A percentile compares a stretch with the other conserved stretches of the same genome.
phyloP scores from a whole-genome alignment of 75 land plant species.

The Azolla pinnata region DNA sequence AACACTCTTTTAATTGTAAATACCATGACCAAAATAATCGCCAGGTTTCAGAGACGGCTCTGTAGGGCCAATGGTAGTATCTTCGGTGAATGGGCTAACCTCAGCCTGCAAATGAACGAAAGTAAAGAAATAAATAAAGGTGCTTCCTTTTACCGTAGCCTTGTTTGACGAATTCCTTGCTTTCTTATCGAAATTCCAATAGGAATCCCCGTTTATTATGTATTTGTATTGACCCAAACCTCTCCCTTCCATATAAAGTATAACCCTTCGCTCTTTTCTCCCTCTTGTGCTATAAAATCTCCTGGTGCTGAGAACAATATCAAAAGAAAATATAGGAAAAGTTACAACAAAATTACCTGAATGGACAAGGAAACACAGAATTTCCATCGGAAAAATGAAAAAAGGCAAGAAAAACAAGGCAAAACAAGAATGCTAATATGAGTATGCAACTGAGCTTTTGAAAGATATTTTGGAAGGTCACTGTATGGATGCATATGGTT shows the following conservation, averaged over 20 bases:
- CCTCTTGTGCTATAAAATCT: conserved; percentile 24
- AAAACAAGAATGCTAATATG: not conserved
- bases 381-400: not conserved
- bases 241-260: conserved; percentile 36
- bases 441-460: not conserved
- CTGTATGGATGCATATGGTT: no score
- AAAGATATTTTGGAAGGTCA: not conserved
- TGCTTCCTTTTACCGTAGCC: no score
- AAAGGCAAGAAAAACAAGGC: not conserved
- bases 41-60: conserved; percentile 19
- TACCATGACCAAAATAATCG: conserved; percentile 34
- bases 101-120: conserved; percentile 34
- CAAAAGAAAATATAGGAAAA: no score
- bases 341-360: no score
- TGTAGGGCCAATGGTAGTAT: conserved; percentile 4
- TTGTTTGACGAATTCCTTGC: no score
- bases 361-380: no score
- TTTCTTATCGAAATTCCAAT: not conserved
- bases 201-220: no score
- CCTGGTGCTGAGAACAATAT: conserved; percentile 21
- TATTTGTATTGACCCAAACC: conserved; percentile 12
- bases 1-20: not conserved
- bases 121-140: no score
- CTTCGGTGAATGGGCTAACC: conserved; percentile 9
- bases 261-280: conserved; percentile 23